A percentile compares a stretch with the other conserved stretches of the same genome.
Evolutionary conservation across 768 basidiomycete genomes (phyloP).

Genomic region (Phaeotremella skinneri): DNA sequence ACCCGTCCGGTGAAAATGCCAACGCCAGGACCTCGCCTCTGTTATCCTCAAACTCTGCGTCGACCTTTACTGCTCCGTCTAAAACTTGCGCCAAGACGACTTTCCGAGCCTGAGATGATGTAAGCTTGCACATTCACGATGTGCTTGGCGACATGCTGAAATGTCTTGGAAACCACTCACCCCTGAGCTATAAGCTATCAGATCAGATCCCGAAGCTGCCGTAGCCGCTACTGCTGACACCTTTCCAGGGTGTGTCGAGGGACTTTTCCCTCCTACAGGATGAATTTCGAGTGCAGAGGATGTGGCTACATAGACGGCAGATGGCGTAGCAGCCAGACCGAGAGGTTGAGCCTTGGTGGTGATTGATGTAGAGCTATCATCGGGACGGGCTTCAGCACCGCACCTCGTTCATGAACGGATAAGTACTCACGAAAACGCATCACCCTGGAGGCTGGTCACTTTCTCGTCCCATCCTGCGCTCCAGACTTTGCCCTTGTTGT

Average conservation of each 20-base stretch:
- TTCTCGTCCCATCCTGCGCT: constrained; percentile 78
- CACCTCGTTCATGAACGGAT: too few relatives aligned
- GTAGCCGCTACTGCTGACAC: constrained; percentile 41
- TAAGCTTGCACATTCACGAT: constrained; percentile 22
- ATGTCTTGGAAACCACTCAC: constrained; percentile 53
- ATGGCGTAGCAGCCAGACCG: constrained; percentile 35
- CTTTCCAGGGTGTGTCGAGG: constrained; percentile 19
- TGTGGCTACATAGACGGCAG: constrained; percentile 37
- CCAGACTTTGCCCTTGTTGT: constrained; percentile 59
- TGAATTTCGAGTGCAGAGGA: constrained; percentile 42
- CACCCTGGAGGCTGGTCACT: constrained; percentile 29
- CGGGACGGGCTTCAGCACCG: too few relatives aligned
- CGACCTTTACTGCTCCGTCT: constrained; percentile 60
- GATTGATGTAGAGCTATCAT: constrained; percentile 28
- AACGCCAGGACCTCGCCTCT: constrained; percentile 69
- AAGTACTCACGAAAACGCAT: constrained; percentile 27
- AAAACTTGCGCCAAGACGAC: constrained; percentile 73
- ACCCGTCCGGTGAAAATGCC: constrained; percentile 75
- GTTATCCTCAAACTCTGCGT: constrained; percentile 58
- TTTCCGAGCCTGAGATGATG: constrained; percentile 63
- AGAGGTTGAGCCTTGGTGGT: constrained; percentile 47
- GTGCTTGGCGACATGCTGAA: constrained; percentile 6
- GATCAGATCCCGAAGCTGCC: constrained; percentile 1
- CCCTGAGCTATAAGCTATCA: constrained; percentile 73
- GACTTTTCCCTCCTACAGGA: constrained; percentile 9